Percentiles rank a stretch among this genome's conserved stretches.
These are phyloP conservation scores for Gnaphalium uliginosum DNA, from an alignment of 129 eudicot species.

Conservation along the genomic window DNA sequence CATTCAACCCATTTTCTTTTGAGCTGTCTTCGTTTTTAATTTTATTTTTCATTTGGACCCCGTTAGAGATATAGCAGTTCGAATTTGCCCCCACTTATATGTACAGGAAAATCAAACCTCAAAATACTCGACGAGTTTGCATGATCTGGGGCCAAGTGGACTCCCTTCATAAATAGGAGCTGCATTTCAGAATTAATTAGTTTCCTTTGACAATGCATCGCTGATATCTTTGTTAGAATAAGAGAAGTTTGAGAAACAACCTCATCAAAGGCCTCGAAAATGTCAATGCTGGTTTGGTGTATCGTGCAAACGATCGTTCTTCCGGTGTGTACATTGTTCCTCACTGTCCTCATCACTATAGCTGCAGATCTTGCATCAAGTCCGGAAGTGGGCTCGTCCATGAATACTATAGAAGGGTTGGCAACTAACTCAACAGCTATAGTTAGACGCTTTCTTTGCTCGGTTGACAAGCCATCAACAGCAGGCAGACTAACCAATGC, in stretches of 20 bases:
- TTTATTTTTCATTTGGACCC: not conserved
- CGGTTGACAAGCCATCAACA: constrained; percentile 95
- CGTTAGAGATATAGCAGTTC: not conserved
- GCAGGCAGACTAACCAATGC: constrained; percentile 96
- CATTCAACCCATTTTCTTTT: no score
- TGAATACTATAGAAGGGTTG: constrained; percentile 91
- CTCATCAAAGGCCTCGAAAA: constrained; percentile 97
- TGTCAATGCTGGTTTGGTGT: constrained; percentile 97
- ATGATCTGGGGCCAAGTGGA: constrained; percentile 85
- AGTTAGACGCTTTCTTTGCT: constrained; percentile 89
- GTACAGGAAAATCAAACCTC: constrained; percentile 52
- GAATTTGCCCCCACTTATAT: not conserved
- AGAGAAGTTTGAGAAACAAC: constrained; percentile 32
- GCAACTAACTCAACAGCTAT: constrained; percentile 98
- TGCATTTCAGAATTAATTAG: constrained; percentile 32
- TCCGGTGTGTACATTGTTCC: constrained; percentile 92
- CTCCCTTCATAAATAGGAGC: constrained; percentile 96
- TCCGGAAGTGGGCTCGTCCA: constrained; percentile 99
- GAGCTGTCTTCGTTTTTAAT: not conserved
- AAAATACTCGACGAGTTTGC: constrained; percentile 78
- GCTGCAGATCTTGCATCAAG: constrained; percentile 98
- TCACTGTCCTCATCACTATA: constrained; percentile 97
- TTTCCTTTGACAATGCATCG: not conserved
- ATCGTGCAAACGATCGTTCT: constrained; percentile 96
- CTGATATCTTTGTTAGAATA: not conserved